Percentiles rank a stretch among this genome's conserved stretches.
phyloP scores from a whole-genome alignment of 441 rosid genomes.

The Flueggea neowawraea region DNA sequence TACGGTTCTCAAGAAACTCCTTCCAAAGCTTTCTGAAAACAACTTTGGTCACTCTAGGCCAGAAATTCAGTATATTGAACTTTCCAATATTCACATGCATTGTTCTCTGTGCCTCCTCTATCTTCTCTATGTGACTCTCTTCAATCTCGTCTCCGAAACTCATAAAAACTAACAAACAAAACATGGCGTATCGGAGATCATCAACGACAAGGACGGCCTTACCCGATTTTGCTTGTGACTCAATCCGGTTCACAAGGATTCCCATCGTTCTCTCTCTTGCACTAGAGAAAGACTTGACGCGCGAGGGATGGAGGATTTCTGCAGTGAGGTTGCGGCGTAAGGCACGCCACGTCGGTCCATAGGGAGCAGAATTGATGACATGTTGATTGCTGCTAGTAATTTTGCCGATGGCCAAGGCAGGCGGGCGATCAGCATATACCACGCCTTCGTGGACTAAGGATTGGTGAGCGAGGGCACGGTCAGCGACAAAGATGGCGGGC shows the following conservation, averaged over 20 bases:
- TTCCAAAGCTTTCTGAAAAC: slow-evolving; percentile 25
- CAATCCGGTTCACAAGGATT: slow-evolving; percentile 16
- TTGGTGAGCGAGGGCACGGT: slow-evolving; percentile 30
- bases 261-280: slow-evolving; percentile 28
- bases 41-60: slow-evolving; percentile 33
- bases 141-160: slow-evolving; percentile 35
- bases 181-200: slow-evolving; percentile 33
- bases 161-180: slow-evolving; percentile 29
- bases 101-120: slow-evolving; percentile 16
- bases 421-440: slow-evolving; percentile 32
- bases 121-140: slow-evolving; percentile 18
- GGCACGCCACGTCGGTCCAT: slow-evolving; percentile 39
- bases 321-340: slow-evolving; percentile 40
- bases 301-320: slow-evolving; percentile 33
- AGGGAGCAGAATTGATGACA: slow-evolving; percentile 26
- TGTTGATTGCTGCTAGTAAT: slow-evolving; percentile 28
- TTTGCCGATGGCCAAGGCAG: slow-evolving; percentile 1
- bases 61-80: slow-evolving; percentile 24
- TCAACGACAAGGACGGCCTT: slow-evolving; percentile 13
- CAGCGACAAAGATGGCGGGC: slow-evolving; percentile 22
- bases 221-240: slow-evolving; percentile 6
- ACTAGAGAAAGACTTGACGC: slow-evolving; percentile 17
- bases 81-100: not conserved
- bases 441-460: slow-evolving; percentile 36
- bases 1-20: slow-evolving; percentile 11